These are phyloP conservation scores for Trametes maxima DNA, from an alignment of 768 basidiomycete species.

Conservation along the genomic window DNA sequence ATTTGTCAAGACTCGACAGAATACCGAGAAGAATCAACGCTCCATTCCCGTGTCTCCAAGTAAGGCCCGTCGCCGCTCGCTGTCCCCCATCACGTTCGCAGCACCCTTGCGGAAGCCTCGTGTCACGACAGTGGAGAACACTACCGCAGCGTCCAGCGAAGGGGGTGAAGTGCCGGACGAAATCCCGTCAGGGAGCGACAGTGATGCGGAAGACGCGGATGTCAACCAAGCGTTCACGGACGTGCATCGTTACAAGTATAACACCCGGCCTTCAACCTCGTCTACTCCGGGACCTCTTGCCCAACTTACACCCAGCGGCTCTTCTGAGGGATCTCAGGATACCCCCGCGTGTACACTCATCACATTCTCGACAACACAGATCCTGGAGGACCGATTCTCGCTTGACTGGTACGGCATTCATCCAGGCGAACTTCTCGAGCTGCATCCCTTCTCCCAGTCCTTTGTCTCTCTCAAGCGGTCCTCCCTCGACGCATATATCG, in stretches of 20 bases:
- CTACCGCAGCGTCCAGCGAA: not conserved
- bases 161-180: slow-evolving; percentile 19
- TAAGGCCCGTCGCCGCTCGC: slow-evolving; percentile 39
- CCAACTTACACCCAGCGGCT: slow-evolving; percentile 60
- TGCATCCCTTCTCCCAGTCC: slow-evolving; percentile 46
- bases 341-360: slow-evolving; percentile 56
- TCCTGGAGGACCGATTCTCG: slow-evolving; percentile 66
- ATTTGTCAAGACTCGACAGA: slow-evolving; percentile 42
- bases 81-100: slow-evolving; percentile 74
- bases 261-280: slow-evolving; percentile 16
- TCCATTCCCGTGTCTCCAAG: slow-evolving; percentile 30
- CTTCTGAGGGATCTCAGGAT: slow-evolving; percentile 70
- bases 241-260: slow-evolving; percentile 27
- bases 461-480: slow-evolving; percentile 48
- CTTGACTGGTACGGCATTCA: slow-evolving; percentile 60
- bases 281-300: slow-evolving; percentile 32
- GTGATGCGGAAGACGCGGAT: slow-evolving; percentile 34
- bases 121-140: slow-evolving; percentile 4
- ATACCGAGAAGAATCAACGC: slow-evolving; percentile 13
- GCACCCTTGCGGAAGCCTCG: slow-evolving; percentile 28
- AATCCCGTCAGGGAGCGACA: slow-evolving; percentile 23
- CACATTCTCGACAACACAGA: slow-evolving; percentile 68
- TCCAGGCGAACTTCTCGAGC: slow-evolving; percentile 69
- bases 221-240: slow-evolving; percentile 29
- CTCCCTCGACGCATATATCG: slow-evolving; percentile 45